Conservation (phyloP, 768 basidiomycete species). For the Paxillus ammoniavirescens region DNA sequence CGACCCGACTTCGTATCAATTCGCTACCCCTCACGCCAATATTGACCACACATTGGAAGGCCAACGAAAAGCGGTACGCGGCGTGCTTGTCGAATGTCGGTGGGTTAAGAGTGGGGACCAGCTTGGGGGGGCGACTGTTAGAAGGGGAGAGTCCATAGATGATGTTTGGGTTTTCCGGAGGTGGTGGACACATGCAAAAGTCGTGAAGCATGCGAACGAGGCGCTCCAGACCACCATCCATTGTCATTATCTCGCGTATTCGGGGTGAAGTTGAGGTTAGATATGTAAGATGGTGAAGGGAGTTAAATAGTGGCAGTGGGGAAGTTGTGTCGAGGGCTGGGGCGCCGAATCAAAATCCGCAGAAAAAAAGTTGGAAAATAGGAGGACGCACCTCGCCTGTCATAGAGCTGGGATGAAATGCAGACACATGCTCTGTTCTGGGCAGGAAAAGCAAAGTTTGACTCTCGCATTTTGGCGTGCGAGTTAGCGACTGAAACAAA, state of each 20-base stretch:
- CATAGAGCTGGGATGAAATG: slow-evolving; percentile 92
- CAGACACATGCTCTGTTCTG: slow-evolving; percentile 95
- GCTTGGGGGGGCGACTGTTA: slow-evolving; percentile 52
- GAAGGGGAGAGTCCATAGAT: slow-evolving; percentile 80
- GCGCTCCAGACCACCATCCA: slow-evolving; percentile 96
- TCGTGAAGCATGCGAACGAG: slow-evolving; percentile 90
- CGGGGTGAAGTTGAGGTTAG: slow-evolving; percentile 96
- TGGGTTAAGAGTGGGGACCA: slow-evolving; percentile 63
- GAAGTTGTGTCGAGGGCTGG: slow-evolving; percentile 54
- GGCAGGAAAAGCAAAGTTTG: slow-evolving; percentile 91
- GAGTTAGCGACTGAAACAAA: slow-evolving; percentile 16
- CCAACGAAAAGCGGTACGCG: slow-evolving; percentile 86
- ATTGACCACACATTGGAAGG: slow-evolving; percentile 96
- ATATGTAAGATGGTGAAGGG: slow-evolving; percentile 92
- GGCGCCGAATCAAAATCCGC: slow-evolving; percentile 4
- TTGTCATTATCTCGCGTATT: slow-evolving; percentile 97
- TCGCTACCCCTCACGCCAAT: slow-evolving; percentile 96
- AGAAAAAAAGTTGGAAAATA: slow-evolving; percentile 1
- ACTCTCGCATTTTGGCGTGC: slow-evolving; percentile 73
- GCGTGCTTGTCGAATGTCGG: slow-evolving; percentile 76
- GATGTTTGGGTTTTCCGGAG: slow-evolving; percentile 71
- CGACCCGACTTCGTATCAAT: slow-evolving; percentile 85
- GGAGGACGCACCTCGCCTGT: slow-evolving; percentile 74
- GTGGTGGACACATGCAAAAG: slow-evolving; percentile 80
- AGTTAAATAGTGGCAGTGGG: slow-evolving; percentile 80